phyloP scores from a whole-genome alignment of 345 rosid genomes.

The Rhodamnia argentea region DNA sequence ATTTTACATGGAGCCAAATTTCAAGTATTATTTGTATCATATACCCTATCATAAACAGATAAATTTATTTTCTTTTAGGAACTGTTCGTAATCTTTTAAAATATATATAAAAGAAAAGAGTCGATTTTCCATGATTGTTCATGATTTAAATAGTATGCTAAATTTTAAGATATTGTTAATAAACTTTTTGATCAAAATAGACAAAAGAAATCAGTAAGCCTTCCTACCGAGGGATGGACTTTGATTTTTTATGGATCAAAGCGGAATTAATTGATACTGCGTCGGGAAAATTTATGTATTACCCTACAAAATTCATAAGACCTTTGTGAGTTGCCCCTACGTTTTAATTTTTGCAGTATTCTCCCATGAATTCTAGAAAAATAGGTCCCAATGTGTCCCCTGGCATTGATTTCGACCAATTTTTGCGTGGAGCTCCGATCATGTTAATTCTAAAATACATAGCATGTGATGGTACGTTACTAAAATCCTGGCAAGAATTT shows the following conservation, averaged over 20 bases:
- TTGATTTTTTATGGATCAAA: neutral
- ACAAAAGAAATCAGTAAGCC: neutral
- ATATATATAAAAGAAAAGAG: neutral
- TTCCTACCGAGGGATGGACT: neutral
- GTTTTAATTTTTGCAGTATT: neutral
- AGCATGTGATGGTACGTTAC: neutral
- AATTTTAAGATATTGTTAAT: no score
- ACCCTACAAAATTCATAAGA: neutral
- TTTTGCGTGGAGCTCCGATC: neutral
- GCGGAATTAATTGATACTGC: neutral
- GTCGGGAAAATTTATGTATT: neutral
- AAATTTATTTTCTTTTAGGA: neutral
- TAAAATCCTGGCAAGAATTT: neutral
- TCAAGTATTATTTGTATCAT: no score
- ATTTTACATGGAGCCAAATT: no score
- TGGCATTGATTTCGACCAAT: neutral
- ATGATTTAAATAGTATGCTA: neutral
- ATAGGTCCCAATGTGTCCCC: neutral
- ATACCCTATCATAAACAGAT: neutral
- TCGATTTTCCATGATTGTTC: neutral
- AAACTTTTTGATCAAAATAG: neutral
- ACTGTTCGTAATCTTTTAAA: neutral
- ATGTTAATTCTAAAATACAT: neutral
- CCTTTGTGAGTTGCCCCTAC: neutral
- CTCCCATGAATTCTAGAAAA: neutral